These are phyloP conservation scores for Xylaria acuta DNA, from an alignment of 495 filamentous ascomycete species.

Conservation along the genomic window DNA sequence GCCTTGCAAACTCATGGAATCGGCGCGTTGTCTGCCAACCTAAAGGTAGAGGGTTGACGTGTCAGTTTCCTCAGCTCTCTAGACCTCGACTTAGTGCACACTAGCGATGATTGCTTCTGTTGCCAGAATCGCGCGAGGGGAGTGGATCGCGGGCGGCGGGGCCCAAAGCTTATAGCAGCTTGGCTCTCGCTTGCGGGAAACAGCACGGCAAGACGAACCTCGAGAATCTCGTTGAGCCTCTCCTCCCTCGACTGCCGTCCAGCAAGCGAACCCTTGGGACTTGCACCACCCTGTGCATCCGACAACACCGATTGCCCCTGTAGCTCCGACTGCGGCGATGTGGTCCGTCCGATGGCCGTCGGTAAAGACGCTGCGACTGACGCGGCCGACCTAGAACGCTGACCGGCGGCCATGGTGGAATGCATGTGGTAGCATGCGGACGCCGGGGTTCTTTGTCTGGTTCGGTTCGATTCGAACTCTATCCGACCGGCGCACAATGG, in stretches of 20 bases:
- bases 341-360: background rate
- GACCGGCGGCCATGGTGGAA: conserved; percentile 15
- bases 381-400: conserved; percentile 1
- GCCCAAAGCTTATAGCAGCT: conserved; percentile 2
- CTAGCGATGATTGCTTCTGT: background rate
- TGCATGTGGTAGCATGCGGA: background rate
- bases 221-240: conserved; percentile 51
- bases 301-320: background rate
- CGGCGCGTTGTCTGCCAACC: conserved; percentile 40
- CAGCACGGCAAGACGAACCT: conserved; percentile 45
- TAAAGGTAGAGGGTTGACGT: conserved; percentile 3
- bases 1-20: conserved; percentile 30
- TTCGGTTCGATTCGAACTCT: background rate
- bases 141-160: conserved; percentile 13
- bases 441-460: background rate
- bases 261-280: background rate
- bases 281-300: background rate
- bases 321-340: conserved; percentile 4
- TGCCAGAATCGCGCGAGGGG: conserved; percentile 1
- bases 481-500: background rate
- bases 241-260: conserved; percentile 45
- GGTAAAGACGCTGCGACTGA: background rate
- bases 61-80: background rate
- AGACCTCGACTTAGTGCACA: conserved; percentile 13
- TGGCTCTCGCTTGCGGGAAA: background rate